A percentile compares a stretch with the other conserved stretches of the same genome.
Evolutionary conservation across 176 grass and related monocot species (phyloP).

Genomic region (Zizania latifolia): DNA sequence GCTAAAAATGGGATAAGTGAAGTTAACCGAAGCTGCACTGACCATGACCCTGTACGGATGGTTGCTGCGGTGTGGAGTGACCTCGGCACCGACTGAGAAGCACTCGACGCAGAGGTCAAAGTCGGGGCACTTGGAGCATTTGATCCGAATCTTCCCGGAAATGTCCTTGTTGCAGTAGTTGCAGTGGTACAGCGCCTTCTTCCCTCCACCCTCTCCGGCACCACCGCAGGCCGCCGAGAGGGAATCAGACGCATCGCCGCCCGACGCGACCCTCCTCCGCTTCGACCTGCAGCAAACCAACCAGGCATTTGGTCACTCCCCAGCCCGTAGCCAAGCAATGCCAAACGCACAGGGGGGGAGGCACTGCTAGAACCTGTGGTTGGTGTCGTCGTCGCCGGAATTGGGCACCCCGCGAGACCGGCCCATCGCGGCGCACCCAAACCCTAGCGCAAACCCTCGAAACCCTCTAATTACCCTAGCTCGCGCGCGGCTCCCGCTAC

Average conservation of each 20-base stretch:
- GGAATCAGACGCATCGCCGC: slow-evolving; percentile 68
- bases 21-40: slow-evolving; percentile 22
- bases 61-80: slow-evolving; percentile 84
- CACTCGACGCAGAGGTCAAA: slow-evolving; percentile 98
- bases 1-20: background rate
- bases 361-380: slow-evolving; percentile 49
- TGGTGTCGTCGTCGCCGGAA: slow-evolving; percentile 79
- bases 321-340: background rate
- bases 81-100: slow-evolving; percentile 91
- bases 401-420: slow-evolving; percentile 76
- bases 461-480: slow-evolving; percentile 24
- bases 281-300: slow-evolving; percentile 63
- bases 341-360: background rate
- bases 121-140: slow-evolving; percentile 94
- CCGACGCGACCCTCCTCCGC: slow-evolving; percentile 68
- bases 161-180: slow-evolving; percentile 99
- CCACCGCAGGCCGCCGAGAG: slow-evolving; percentile 43
- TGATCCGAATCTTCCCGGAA: slow-evolving; percentile 96
- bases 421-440: slow-evolving; percentile 56
- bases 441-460: slow-evolving; percentile 43
- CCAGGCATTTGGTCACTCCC: background rate
- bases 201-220: slow-evolving; percentile 60
- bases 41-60: slow-evolving; percentile 97
- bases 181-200: slow-evolving; percentile 96
- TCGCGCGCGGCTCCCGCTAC: slow-evolving; percentile 11